These are phyloP conservation scores for Saturnispora gosingensis DNA, from an alignment of 805 yeast species.

Conservation along the genomic window DNA sequence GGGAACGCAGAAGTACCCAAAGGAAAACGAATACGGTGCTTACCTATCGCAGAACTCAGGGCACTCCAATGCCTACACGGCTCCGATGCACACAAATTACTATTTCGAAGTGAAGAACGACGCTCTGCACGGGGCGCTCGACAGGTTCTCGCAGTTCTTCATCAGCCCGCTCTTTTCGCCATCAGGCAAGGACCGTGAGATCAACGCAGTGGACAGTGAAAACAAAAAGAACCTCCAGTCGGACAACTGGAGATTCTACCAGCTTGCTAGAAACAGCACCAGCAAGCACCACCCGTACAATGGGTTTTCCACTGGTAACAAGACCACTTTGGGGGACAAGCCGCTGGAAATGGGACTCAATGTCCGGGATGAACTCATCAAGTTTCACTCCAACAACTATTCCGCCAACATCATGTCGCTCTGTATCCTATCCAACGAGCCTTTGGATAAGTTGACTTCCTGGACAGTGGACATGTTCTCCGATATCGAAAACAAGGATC, in stretches of 20 bases:
- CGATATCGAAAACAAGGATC: conserved; percentile 44
- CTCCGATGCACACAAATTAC: conserved; percentile 82
- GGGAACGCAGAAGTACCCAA: conserved; percentile 72
- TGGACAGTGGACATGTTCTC: conserved; percentile 67
- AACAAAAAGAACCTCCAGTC: conserved; percentile 88
- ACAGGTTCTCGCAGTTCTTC: conserved; percentile 89
- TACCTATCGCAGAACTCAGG: conserved; percentile 82
- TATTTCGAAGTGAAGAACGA: conserved; percentile 76
- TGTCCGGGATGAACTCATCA: conserved; percentile 71
- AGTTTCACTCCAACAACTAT: conserved; percentile 63
- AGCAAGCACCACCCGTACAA: conserved; percentile 74
- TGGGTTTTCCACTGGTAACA: conserved; percentile 87
- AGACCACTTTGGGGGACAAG: conserved; percentile 55
- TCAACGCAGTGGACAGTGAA: conserved; percentile 91
- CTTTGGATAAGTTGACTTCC: conserved; percentile 55
- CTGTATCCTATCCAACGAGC: conserved; percentile 75
- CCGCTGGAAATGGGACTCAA: conserved; percentile 57
- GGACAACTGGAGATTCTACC: conserved; percentile 83
- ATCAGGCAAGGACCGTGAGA: conserved; percentile 81
- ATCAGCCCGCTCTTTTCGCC: conserved; percentile 68
- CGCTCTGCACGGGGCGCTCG: conserved; percentile 77
- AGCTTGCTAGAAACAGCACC: conserved; percentile 66
- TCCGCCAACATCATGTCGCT: conserved; percentile 86
- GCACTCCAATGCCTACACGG: conserved; percentile 84
- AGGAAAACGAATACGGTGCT: conserved; percentile 63